Conservation (phyloP, 139 green algal species). For the Bryopsis sp. region DNA sequence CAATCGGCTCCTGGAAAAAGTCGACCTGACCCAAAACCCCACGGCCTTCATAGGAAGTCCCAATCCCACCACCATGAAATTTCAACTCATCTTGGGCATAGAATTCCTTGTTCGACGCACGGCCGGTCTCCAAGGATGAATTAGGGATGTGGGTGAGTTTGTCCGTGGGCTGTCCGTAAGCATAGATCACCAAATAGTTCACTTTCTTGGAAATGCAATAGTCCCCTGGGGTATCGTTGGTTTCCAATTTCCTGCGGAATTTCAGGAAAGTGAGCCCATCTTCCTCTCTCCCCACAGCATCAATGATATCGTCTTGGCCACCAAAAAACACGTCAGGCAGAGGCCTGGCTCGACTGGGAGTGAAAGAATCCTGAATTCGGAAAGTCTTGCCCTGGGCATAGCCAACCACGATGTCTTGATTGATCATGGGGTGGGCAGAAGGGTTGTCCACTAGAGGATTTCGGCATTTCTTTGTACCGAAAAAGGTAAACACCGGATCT, state of each 20-base stretch:
- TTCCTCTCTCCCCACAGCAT: slow-evolving; percentile 8
- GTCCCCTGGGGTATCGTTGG: slow-evolving; percentile 1
- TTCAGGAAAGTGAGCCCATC: slow-evolving; percentile 13
- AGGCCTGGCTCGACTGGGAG: slow-evolving; percentile 10
- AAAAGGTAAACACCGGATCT: not conserved
- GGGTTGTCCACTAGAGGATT: not conserved
- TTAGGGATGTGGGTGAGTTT: slow-evolving; percentile 11
- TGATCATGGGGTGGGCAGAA: slow-evolving; percentile 21
- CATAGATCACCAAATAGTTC: slow-evolving; percentile 25
- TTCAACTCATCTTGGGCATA: slow-evolving; percentile 20
- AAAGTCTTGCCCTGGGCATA: slow-evolving; percentile 3
- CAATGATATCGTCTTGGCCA: slow-evolving; percentile 21
- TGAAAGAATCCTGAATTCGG: slow-evolving; percentile 23
- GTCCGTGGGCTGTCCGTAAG: slow-evolving; percentile 22
- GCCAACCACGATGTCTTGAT: slow-evolving; percentile 16
- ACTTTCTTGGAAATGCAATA: slow-evolving; percentile 9
- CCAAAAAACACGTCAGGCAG: slow-evolving; percentile 17
- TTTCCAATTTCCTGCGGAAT: not conserved
- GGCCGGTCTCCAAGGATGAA: slow-evolving; percentile 17
- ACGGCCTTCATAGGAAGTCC: slow-evolving; percentile 4
- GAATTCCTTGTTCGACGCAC: slow-evolving; percentile 16
- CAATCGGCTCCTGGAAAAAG: slow-evolving; percentile 6
- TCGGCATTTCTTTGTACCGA: not conserved
- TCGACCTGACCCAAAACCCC: slow-evolving; percentile 16
- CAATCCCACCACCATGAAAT: slow-evolving; percentile 26